These are phyloP conservation scores for Phytophthora foliorum DNA, from an alignment of 352 stramenopile species.

Conservation along the genomic window DNA sequence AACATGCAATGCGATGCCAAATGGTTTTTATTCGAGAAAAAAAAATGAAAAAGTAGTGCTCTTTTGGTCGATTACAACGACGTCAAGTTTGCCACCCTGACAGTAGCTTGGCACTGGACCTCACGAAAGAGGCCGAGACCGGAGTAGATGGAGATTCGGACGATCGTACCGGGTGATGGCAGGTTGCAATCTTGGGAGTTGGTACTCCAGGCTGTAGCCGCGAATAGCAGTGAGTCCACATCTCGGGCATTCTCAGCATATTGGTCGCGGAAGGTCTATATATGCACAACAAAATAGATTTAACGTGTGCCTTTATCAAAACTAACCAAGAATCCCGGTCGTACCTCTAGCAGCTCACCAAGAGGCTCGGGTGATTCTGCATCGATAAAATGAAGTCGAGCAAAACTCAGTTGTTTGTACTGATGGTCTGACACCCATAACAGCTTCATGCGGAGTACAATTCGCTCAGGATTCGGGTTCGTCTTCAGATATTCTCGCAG, in stretches of 20 bases:
- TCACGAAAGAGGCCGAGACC: slow-evolving; percentile 2
- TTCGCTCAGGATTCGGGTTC: background rate
- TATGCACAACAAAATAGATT: background rate
- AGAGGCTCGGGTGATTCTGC: background rate
- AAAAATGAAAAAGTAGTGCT: too few relatives aligned
- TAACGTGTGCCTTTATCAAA: too few relatives aligned
- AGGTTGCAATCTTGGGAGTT: background rate
- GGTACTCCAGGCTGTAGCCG: background rate
- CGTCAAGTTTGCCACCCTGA: background rate
- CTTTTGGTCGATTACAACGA: too few relatives aligned
- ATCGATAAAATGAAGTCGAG: background rate
- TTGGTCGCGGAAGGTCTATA: background rate
- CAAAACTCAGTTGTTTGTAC: background rate
- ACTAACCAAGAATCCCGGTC: too few relatives aligned
- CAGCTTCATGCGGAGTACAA: slow-evolving; percentile 2
- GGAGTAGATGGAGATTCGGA: background rate
- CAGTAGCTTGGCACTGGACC: background rate
- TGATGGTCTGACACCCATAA: slow-evolving; percentile 1
- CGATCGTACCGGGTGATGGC: background rate
- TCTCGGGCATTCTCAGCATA: background rate
- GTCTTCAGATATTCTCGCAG: too few relatives aligned
- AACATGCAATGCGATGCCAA: too few relatives aligned
- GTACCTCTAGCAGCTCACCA: background rate
- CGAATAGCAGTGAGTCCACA: slow-evolving; percentile 1
- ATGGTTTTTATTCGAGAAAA: too few relatives aligned